Base-by-base conservation (phyloP, 495 filamentous ascomycete species). In the Aspergillus ellipticus region DNA sequence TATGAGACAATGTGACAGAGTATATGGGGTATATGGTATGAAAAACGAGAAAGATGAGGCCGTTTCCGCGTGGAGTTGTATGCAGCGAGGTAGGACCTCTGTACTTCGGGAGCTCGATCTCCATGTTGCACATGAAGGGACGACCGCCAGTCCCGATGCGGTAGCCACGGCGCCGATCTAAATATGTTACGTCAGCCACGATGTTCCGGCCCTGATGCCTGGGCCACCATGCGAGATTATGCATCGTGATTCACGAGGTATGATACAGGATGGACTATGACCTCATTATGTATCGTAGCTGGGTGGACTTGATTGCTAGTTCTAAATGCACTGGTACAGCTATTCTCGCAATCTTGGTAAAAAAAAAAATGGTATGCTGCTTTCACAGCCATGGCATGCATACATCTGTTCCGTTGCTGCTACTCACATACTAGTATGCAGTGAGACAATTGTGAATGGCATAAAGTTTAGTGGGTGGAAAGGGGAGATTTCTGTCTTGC, bases 111-210 rank as follows among this genome's bases (percentile, higher is more conserved):
- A 8, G 26, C 20, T 15, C 22, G 24, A 48, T 29, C 19, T 48
- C 45, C 45, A 48, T 48, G 22, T 48, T 29, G 45, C 45, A 48
- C 45, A 48, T 48, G 45, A 48, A 48, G 45, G 45, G 22, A 24
- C 24, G 28, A 28, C 45, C 45, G 45, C 45, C 16, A 28, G 8
- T 6, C 45, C 22, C 22, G 6, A 28, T 48, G 24, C 22, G 24
- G 45, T 28, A 48, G 11, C 22, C 21, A 29, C 45, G 21, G 21
- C 24, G n/a, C 28, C 17, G 45, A 29, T 48, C 19, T 16, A 29
- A 28, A 21, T 24, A 13, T 6, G 29, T 48, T 48, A 48, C 45
- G 45, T 48, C 45, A 48, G 45, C 45, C 22, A 48, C 35, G 35
- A 39, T 39, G 35, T n/a, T 33, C 31, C n/a, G 35, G n/a, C n/a